Base-by-base conservation (phyloP, 441 rosid species). In the Croton laevigatus region DNA sequence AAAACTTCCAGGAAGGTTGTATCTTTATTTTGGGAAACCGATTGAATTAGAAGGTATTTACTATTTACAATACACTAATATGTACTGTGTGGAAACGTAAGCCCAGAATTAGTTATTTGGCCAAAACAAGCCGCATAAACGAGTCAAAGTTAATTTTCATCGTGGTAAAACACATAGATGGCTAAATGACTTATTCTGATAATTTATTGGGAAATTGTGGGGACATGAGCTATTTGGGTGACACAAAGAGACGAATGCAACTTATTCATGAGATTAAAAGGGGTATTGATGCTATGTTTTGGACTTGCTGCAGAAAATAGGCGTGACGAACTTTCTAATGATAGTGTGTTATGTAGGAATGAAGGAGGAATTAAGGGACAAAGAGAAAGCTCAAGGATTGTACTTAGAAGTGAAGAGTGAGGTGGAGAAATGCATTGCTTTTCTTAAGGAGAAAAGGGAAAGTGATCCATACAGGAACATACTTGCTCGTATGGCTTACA, bases 21-120 rank as follows among this genome's bases (percentile, higher is more conserved):
- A 92, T 78, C 88, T 54, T 71, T 86, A 81, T 72, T 92, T 87
- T 63, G 97, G 94, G 52, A 87, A 87, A 75, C 91, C 81, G 62
- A 87, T 92, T 61, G 78, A 85, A 71, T 87, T 93, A 4, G 85
- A 70, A 84, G 89, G 90, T 88, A 79, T 32, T 37, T 3, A 40
- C 4, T 6, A 34, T 27, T 27, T 27, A 27, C 32, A 36, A 40
- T 16, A 27, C 13, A 58, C 7, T 46, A 45, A 27, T 27, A 27
- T 27, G 32, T 27, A 27, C 1, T 27, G 2, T 1, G 32, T 27
- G 3, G 11, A 42, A 42, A 42, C 0, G 45, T 27, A 27, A 42
- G 45, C 45, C 45, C 7, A 42, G 8, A 17, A 20, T 16, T 1
- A 16, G 16, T 11, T 36, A 8, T 23, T 36, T 60, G 45, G 22